phyloP scores from a whole-genome alignment of 129 eudicot species.

The Saussurea involucrata region DNA sequence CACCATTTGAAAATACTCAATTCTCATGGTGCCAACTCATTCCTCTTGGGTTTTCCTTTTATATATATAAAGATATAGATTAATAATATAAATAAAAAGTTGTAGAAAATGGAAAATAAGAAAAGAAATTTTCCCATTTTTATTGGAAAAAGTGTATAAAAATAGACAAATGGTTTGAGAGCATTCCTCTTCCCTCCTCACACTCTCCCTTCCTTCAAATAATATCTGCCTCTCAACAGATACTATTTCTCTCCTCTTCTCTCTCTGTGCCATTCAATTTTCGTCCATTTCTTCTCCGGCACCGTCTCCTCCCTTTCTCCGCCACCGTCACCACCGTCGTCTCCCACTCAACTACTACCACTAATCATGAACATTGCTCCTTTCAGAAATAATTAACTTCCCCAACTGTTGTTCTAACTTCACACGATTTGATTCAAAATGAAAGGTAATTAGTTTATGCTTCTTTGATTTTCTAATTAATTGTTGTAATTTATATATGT shows the following conservation, averaged over 20 bases:
- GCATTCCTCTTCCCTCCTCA: constrained; percentile 28
- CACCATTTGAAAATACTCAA: no score
- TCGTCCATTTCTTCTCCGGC: constrained; percentile 26
- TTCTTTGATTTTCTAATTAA: neutral
- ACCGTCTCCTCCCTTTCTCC: constrained; percentile 24
- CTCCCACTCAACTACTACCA: neutral
- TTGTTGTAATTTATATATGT: no score
- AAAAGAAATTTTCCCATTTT: neutral
- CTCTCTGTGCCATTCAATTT: constrained; percentile 21
- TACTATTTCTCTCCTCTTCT: constrained; percentile 29
- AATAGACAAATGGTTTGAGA: constrained; percentile 20
- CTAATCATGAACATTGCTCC: constrained; percentile 15
- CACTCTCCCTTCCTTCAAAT: constrained; percentile 32
- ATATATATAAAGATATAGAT: no score
- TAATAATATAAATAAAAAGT: no score
- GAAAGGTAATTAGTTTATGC: constrained; percentile 25
- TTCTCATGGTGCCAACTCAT: no score
- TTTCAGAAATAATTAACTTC: neutral
- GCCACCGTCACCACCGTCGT: constrained; percentile 15
- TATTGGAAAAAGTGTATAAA: constrained; percentile 20
- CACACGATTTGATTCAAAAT: constrained; percentile 1
- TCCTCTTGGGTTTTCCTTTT: no score
- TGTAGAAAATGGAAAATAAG: neutral
- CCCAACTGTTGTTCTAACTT: neutral
- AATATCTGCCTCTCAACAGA: constrained; percentile 53